Evolutionary conservation across 2,329 filamentous ascomycete species (phyloP).

Genomic region (Paraphoma chrysanthemicola): DNA sequence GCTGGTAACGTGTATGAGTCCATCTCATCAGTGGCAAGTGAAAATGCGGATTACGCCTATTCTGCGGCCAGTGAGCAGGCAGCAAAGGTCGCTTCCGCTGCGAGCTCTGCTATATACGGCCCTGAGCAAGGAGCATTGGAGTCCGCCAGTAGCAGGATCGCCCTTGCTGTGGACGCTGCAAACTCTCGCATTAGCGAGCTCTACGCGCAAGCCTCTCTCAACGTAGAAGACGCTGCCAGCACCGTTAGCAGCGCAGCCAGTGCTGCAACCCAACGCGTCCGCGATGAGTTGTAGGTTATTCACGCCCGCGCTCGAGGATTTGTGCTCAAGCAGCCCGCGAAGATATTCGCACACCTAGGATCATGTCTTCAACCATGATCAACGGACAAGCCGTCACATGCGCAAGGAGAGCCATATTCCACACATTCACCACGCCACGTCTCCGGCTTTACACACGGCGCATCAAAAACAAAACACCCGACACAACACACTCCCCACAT

Average conservation of each 20-base stretch:
- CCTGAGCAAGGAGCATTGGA: constrained; percentile 55
- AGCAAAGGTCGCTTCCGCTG: constrained; percentile 38
- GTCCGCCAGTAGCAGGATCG: constrained; percentile 51
- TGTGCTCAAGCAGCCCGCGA: no score
- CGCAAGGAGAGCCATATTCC: no score
- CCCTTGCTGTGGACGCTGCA: constrained; percentile 53
- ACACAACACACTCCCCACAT: neutral
- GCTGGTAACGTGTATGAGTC: constrained; percentile 44
- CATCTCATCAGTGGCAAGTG: constrained; percentile 23
- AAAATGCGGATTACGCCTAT: constrained; percentile 47
- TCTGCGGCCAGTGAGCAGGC: constrained; percentile 54
- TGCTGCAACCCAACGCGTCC: constrained; percentile 53
- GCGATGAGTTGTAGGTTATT: constrained; percentile 59
- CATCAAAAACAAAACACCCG: no score
- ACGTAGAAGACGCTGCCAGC: constrained; percentile 56
- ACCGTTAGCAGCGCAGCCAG: constrained; percentile 47
- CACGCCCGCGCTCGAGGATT: no score
- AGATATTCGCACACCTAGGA: no score
- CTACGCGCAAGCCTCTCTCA: constrained; percentile 44
- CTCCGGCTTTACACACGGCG: no score
- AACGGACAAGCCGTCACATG: no score
- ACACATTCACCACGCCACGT: no score
- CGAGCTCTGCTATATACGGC: constrained; percentile 57
- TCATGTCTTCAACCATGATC: no score
- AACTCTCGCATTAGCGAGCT: constrained; percentile 51